A percentile compares a stretch with the other conserved stretches of the same genome.
Evolutionary conservation across 2,329 filamentous ascomycete genomes (phyloP).

Genomic region (Alternaria conjuncta): DNA sequence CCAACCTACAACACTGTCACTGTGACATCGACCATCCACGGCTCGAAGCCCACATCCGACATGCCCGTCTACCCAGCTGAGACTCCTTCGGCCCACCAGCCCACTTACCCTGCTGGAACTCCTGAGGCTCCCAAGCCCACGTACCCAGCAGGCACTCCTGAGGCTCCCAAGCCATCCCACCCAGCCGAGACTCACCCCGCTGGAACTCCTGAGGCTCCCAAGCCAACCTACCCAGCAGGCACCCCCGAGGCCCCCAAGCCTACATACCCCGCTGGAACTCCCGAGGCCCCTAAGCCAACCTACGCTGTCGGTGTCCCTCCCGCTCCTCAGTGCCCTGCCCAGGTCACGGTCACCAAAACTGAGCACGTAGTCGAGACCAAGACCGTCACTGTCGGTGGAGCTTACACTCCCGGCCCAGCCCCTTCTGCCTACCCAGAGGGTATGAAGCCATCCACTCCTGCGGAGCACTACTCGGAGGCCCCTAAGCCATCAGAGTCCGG

Average conservation of each 20-base stretch:
- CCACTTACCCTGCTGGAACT: background rate
- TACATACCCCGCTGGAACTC: slow-evolving; percentile 10
- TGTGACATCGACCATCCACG: slow-evolving; percentile 37
- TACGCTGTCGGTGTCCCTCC: slow-evolving; percentile 14
- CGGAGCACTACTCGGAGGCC: slow-evolving; percentile 6
- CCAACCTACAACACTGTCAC: slow-evolving; percentile 39
- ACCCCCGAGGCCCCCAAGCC: background rate
- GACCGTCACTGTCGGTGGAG: slow-evolving; percentile 25
- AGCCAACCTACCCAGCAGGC: slow-evolving; percentile 5
- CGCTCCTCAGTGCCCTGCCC: slow-evolving; percentile 31
- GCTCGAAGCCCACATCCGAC: slow-evolving; percentile 20
- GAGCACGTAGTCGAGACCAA: slow-evolving; percentile 31
- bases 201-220: background rate
- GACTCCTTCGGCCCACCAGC: background rate
- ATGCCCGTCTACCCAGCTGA: slow-evolving; percentile 5
- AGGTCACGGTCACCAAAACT: slow-evolving; percentile 35
- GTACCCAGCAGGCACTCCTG: background rate
- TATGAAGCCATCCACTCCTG: slow-evolving; percentile 3
- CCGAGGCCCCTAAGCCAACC: slow-evolving; percentile 3
- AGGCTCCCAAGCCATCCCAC: background rate
- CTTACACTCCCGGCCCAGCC: slow-evolving; percentile 10
- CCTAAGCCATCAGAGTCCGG: background rate
- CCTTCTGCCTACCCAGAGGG: slow-evolving; percentile 1
- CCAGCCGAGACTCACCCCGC: background rate
- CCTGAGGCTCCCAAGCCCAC: background rate